These are phyloP conservation scores for Crithidia bombi DNA, from an alignment of 208 protist species.

Conservation along the genomic window DNA sequence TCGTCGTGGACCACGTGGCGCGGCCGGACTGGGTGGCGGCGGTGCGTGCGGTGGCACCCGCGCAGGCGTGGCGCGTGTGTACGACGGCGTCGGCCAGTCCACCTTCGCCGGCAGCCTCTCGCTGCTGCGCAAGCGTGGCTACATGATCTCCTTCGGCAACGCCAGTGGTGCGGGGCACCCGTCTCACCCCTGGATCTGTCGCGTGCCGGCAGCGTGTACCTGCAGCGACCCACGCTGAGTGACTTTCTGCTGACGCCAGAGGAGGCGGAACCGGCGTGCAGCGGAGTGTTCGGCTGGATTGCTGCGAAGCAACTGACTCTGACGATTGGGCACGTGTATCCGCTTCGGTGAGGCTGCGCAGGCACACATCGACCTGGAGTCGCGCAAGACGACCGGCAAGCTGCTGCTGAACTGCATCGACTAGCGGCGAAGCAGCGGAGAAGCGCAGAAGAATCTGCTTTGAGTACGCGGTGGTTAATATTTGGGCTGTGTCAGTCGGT, in stretches of 20 bases:
- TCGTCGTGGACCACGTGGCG: conserved; percentile 77
- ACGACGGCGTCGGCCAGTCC: conserved; percentile 87
- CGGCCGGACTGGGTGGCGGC: conserved; percentile 54
- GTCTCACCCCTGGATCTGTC: conserved; percentile 68
- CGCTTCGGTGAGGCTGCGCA: conserved; percentile 49
- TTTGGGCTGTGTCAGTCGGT: not conserved
- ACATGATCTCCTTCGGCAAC: conserved; percentile 92
- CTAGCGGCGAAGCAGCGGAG: not conserved
- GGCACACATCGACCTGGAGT: conserved; percentile 68
- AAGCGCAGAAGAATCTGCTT: not conserved
- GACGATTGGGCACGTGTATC: conserved; percentile 49
- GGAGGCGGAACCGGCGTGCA: conserved; percentile 45
- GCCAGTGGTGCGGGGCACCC: conserved; percentile 79
- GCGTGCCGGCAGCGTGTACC: conserved; percentile 65
- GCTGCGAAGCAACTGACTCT: conserved; percentile 49
- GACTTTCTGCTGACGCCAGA: conserved; percentile 59
- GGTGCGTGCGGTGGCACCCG: conserved; percentile 58
- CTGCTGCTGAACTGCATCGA: conserved; percentile 30
- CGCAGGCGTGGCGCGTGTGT: conserved; percentile 75
- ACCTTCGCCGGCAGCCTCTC: conserved; percentile 80
- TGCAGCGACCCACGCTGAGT: conserved; percentile 79
- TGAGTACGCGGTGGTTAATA: not conserved
- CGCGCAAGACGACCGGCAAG: conserved; percentile 62
- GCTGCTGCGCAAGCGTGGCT: conserved; percentile 75
- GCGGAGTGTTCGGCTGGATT: conserved; percentile 78